Conservation (phyloP, 495 filamentous ascomycete genomes). For the Schizothecium vesticola region DNA sequence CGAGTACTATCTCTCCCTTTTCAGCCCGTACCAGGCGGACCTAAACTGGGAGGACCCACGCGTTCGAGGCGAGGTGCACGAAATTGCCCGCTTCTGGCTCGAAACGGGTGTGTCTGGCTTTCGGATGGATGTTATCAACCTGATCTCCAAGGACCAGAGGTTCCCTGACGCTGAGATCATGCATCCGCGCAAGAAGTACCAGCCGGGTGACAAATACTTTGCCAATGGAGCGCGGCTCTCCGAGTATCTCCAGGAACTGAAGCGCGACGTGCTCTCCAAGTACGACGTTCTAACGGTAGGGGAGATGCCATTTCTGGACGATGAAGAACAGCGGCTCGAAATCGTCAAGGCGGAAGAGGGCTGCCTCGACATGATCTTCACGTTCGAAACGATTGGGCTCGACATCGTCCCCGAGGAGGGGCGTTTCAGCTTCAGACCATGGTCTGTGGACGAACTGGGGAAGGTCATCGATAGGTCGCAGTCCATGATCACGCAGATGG, state of each 20-base stretch:
- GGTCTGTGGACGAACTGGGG: slow-evolving; percentile 45
- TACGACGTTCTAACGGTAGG: slow-evolving; percentile 4
- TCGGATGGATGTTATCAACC: slow-evolving; percentile 62
- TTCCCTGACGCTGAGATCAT: slow-evolving; percentile 56
- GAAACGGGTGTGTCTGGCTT: slow-evolving; percentile 59
- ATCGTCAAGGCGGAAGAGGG: neutral
- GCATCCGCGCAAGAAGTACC: slow-evolving; percentile 25
- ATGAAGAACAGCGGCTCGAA: neutral
- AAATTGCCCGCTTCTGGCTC: slow-evolving; percentile 62
- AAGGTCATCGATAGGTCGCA: slow-evolving; percentile 53
- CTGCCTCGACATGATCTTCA: slow-evolving; percentile 51
- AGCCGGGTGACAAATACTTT: slow-evolving; percentile 46
- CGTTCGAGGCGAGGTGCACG: slow-evolving; percentile 54
- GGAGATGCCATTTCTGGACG: slow-evolving; percentile 2
- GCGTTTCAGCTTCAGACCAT: slow-evolving; percentile 30
- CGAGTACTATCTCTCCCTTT: slow-evolving; percentile 65
- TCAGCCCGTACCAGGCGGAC: slow-evolving; percentile 58
- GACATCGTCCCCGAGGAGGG: slow-evolving; percentile 44
- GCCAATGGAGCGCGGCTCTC: slow-evolving; percentile 58
- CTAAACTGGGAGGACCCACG: slow-evolving; percentile 63
- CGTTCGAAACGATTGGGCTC: slow-evolving; percentile 48
- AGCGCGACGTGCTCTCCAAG: neutral
- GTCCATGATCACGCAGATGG: slow-evolving; percentile 52
- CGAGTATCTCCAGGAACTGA: slow-evolving; percentile 49
- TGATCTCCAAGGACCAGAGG: slow-evolving; percentile 54